Evolutionary conservation across 495 filamentous ascomycete species (phyloP), one percentile per base, ranked within the genome.

Genomic region (Usnea hakonensis): DNA sequence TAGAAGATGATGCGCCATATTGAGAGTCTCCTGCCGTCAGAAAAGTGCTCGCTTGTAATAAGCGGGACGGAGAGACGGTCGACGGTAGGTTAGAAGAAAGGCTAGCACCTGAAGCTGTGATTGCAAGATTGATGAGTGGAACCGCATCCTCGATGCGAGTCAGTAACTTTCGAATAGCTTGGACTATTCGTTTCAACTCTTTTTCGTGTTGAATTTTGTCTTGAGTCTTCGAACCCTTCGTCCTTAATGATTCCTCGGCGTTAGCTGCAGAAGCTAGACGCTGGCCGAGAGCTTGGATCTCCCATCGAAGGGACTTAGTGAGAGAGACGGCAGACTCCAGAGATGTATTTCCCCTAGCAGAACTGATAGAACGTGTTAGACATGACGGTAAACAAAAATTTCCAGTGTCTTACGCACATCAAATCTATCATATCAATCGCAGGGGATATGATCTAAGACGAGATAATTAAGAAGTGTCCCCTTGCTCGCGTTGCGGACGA

Each of bases 401-500:
- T 30, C 36, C 28, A 35, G 17, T 30, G 21, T 9, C 8, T 32
- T 37, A 75, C 80, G 70, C 74, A 91, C 87, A 94, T 95, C 65
- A 97, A 78, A 71, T 96, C 91, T 60, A 97, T 94, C 79, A 96
- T 83, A 69, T 97, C 90, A 69, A 97, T 95, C 2, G 91, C 88
- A 6, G 92, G 92, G 28, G 90, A 90, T 44, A 97, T 87, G 59
- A 97, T 92, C 87, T 91, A 61, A 0, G 4, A 26, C 2, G 11
- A 48, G 26, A 32, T 28, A 19, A 16, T 37, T 19, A 23, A 46
- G 17, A 11, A 21, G 19, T 19, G 48, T 17, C 16, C 19, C 16
- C 13, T 52, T 52, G 6, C 14, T 28, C 14, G 30, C 16, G 0
- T 52, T 28, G 16, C 4, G 26, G 28, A 19, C 1, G 5, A 19